phyloP scores from a whole-genome alignment of 805 yeast species.

The Saccharomycopsis selenospora region DNA sequence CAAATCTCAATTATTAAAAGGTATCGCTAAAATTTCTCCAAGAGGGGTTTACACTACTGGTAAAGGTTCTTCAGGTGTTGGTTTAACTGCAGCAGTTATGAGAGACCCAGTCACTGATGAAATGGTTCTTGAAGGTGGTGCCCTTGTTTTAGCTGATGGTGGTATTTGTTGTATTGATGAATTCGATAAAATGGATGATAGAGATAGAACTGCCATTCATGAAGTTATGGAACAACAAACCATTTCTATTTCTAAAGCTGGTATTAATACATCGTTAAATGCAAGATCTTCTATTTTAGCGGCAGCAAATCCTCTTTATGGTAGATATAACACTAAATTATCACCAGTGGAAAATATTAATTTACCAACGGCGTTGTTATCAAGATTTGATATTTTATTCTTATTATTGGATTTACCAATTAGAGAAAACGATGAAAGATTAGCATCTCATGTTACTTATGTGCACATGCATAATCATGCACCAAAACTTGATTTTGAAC shows the following conservation, averaged over 20 bases:
- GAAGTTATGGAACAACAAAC: slow-evolving; percentile 99
- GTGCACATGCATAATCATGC: slow-evolving; percentile 92
- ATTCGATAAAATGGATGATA: slow-evolving; percentile 97
- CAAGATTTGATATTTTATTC: slow-evolving; percentile 89
- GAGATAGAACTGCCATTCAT: slow-evolving; percentile 94
- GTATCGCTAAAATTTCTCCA: slow-evolving; percentile 88
- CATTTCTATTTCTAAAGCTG: slow-evolving; percentile 94
- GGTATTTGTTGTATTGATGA: slow-evolving; percentile 99
- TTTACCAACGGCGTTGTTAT: slow-evolving; percentile 89
- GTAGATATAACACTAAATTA: slow-evolving; percentile 83
- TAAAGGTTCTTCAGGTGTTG: slow-evolving; percentile 97
- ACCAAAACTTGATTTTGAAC: slow-evolving; percentile 63
- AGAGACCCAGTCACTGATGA: slow-evolving; percentile 98
- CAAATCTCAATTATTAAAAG: slow-evolving; percentile 88
- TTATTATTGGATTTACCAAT: slow-evolving; percentile 79
- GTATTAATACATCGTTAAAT: slow-evolving; percentile 90
- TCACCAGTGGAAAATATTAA: slow-evolving; percentile 95
- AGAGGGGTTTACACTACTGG: slow-evolving; percentile 97
- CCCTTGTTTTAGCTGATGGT: slow-evolving; percentile 91
- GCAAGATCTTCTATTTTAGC: slow-evolving; percentile 94
- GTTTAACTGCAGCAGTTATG: slow-evolving; percentile 98
- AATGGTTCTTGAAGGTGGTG: slow-evolving; percentile 97
- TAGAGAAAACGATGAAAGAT: slow-evolving; percentile 69
- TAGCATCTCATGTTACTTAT: slow-evolving; percentile 90
- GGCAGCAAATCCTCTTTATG: slow-evolving; percentile 97